Evolutionary conservation across 2,329 filamentous ascomycete species (phyloP).

Genomic region (Colletotrichum nymphaeae): DNA sequence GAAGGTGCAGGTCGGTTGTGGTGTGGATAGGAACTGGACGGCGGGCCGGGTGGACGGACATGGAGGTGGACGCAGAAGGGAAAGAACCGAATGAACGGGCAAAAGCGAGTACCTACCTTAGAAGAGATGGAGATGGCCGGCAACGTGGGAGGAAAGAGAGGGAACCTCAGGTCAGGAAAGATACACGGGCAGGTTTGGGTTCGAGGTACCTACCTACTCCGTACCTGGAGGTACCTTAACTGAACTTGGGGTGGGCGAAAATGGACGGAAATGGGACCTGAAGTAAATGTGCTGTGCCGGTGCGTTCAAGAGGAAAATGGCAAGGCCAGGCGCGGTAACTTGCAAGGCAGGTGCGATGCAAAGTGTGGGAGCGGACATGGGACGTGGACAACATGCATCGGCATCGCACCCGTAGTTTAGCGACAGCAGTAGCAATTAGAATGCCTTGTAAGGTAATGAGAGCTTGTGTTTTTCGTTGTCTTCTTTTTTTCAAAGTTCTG

Average conservation of each 20-base stretch:
- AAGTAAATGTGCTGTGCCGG: neutral
- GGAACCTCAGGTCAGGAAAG: neutral
- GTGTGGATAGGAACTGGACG: conserved; percentile 1
- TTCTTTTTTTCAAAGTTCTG: neutral
- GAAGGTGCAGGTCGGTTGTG: neutral
- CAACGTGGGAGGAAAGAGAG: neutral
- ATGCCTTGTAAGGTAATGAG: neutral
- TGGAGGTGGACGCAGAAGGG: neutral
- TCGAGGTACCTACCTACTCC: neutral
- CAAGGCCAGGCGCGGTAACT: neutral
- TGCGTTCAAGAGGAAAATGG: neutral
- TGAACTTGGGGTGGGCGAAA: neutral
- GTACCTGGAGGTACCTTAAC: neutral
- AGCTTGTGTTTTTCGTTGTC: neutral
- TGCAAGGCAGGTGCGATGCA: neutral
- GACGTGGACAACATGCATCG: conserved; percentile 6
- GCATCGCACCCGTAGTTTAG: neutral
- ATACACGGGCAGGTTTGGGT: conserved; percentile 6
- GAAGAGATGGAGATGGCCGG: neutral
- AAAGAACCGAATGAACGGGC: neutral
- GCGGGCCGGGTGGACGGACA: conserved; percentile 4
- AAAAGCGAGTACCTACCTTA: neutral
- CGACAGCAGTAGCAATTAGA: neutral
- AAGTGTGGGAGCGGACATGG: neutral
- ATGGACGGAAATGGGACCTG: neutral